phyloP scores from a whole-genome alignment of 257 asterid genomes.

The Schizonepeta tenuifolia region DNA sequence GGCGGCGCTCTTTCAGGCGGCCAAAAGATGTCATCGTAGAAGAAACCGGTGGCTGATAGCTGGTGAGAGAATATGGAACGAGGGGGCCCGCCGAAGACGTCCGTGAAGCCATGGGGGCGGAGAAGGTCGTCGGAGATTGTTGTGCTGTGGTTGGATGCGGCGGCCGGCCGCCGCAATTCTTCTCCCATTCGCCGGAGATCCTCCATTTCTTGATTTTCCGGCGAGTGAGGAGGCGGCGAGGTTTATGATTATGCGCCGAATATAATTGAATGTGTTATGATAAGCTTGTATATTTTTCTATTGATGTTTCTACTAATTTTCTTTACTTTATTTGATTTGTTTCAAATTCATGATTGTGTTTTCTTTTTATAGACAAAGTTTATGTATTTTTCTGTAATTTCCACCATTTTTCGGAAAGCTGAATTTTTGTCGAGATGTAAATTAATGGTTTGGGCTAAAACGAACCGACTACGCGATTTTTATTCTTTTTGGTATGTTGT shows the following conservation, averaged over 20 bases:
- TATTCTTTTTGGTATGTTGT: too few species aligned
- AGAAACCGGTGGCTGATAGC: slow-evolving; percentile 39
- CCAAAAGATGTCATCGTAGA: slow-evolving; percentile 56
- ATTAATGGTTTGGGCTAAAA: background rate
- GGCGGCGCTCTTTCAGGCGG: slow-evolving; percentile 36
- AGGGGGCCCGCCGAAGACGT: slow-evolving; percentile 85
- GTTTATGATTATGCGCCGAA: slow-evolving; percentile 17
- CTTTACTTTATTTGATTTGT: background rate
- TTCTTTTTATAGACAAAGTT: background rate
- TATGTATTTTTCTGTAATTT: background rate
- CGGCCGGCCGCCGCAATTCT: slow-evolving; percentile 52
- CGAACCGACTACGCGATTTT: background rate
- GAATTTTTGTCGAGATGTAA: background rate
- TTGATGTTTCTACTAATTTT: too few species aligned
- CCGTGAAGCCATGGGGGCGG: slow-evolving; percentile 59
- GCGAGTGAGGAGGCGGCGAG: background rate
- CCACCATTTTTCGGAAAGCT: background rate
- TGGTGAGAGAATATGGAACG: slow-evolving; percentile 56
- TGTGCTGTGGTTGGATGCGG: slow-evolving; percentile 35
- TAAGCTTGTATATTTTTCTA: background rate
- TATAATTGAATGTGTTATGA: background rate
- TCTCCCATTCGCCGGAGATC: slow-evolving; percentile 56
- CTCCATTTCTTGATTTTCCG: slow-evolving; percentile 47
- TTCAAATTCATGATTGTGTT: slow-evolving; percentile 16
- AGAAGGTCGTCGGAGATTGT: slow-evolving; percentile 43